Percentiles rank a stretch among this genome's conserved stretches.
These are phyloP conservation scores for Rutidosis leptorrhynchoides DNA, from an alignment of 129 eudicot genomes.

Conservation along the genomic window DNA sequence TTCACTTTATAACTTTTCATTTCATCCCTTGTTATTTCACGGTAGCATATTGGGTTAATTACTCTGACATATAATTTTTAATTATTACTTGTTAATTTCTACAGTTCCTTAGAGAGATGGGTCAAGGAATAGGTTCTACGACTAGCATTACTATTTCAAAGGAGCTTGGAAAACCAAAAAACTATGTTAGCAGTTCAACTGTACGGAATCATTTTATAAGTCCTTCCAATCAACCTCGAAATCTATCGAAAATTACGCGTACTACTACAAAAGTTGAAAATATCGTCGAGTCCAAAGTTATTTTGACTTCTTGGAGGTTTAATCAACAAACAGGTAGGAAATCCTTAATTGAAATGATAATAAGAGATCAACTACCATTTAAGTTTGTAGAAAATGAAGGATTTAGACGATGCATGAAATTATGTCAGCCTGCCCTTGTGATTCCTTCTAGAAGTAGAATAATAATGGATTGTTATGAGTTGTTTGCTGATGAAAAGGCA, in stretches of 20 bases:
- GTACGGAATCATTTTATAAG: slow-evolving; percentile 16
- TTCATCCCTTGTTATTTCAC: not conserved
- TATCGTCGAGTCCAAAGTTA: not conserved
- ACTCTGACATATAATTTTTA: not conserved
- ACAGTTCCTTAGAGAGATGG: slow-evolving; percentile 5
- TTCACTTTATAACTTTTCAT: not conserved
- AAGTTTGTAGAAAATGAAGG: slow-evolving; percentile 5
- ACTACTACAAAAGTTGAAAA: not conserved
- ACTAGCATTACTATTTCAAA: not conserved
- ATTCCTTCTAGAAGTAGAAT: slow-evolving; percentile 9
- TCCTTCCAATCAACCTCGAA: not conserved
- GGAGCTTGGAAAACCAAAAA: not conserved
- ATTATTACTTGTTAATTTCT: not conserved
- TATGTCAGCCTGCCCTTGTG: slow-evolving; percentile 9
- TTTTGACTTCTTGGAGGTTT: not conserved
- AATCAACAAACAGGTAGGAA: not conserved
- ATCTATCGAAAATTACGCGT: not conserved
- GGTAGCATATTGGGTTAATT: not conserved
- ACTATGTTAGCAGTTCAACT: slow-evolving; percentile 1
- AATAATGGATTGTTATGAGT: not conserved
- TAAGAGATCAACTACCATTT: not conserved
- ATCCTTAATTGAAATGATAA: not conserved
- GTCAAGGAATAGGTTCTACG: not conserved
- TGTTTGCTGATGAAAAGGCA: slow-evolving; percentile 10
- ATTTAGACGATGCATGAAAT: not conserved